A percentile compares a stretch with the other conserved stretches of the same genome.
These are phyloP conservation scores for Fusarium sp. DNA, from an alignment of 2,329 filamentous ascomycete species.

Conservation along the genomic window DNA sequence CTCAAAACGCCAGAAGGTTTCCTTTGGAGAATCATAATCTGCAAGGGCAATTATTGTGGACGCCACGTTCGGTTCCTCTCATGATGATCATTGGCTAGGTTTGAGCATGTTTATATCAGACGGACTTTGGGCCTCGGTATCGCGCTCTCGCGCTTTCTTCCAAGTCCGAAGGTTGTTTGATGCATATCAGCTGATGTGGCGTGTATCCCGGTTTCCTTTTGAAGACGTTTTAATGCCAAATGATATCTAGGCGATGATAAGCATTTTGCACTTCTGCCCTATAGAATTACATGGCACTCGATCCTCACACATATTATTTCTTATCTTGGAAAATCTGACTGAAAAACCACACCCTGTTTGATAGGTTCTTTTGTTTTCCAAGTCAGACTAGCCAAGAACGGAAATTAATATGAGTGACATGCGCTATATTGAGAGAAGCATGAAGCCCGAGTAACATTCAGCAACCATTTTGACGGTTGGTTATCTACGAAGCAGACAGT, in stretches of 20 bases:
- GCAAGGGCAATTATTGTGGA: not conserved
- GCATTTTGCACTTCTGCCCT: not conserved
- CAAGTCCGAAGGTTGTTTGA: not conserved
- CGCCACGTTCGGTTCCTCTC: not conserved
- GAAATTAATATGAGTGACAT: not conserved
- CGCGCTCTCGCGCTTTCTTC: slow-evolving; percentile 22
- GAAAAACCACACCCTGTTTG: not conserved
- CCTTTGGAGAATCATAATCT: not conserved
- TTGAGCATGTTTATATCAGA: not conserved
- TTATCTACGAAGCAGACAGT: not conserved
- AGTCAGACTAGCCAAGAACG: not conserved
- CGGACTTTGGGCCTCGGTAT: not conserved
- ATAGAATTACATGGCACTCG: not conserved
- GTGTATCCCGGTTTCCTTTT: not conserved
- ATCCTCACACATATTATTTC: not conserved
- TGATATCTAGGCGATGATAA: not conserved
- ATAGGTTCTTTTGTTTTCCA: not conserved
- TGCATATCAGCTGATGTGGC: slow-evolving; percentile 18
- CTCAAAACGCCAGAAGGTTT: not conserved
- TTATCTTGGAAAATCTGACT: not conserved
- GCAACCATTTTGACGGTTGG: not conserved
- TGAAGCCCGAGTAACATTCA: not conserved
- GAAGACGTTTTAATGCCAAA: not conserved
- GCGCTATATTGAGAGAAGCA: not conserved
- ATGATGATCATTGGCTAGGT: not conserved